These are phyloP conservation scores for Neurospora tetrasperma DNA, from an alignment of 495 filamentous ascomycete species.

Conservation along the genomic window DNA sequence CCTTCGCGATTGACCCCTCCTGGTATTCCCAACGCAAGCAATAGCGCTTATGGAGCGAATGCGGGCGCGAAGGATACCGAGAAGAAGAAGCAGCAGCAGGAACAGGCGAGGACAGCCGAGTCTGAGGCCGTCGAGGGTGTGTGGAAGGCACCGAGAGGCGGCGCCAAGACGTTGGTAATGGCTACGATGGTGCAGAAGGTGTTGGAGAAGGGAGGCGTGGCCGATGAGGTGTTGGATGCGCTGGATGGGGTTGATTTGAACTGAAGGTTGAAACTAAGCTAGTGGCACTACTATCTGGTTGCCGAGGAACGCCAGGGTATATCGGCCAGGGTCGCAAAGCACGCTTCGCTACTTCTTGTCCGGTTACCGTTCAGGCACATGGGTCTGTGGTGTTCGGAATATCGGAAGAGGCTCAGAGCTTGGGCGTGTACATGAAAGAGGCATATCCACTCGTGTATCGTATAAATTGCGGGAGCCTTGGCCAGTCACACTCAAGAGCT, in stretches of 20 bases:
- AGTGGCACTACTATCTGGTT: too few species aligned
- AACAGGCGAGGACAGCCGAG: conserved; percentile 36
- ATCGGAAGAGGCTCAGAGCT: not conserved
- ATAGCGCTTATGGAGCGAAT: conserved; percentile 47
- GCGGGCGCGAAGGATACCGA: conserved; percentile 17
- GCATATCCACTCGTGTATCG: not conserved
- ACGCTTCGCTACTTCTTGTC: not conserved
- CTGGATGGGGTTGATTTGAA: conserved; percentile 52
- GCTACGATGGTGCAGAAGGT: conserved; percentile 56
- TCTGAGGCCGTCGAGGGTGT: conserved; percentile 54
- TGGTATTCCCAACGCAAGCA: conserved; percentile 58
- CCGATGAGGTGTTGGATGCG: conserved; percentile 72
- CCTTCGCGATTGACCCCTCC: conserved; percentile 47
- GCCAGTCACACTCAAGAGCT: not conserved
- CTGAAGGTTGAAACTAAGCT: conserved; percentile 8
- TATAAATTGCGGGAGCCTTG: not conserved
- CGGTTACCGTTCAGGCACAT: not conserved
- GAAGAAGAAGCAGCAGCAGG: conserved; percentile 31
- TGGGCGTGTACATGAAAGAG: not conserved
- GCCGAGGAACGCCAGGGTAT: not conserved
- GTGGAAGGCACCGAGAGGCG: conserved; percentile 69
- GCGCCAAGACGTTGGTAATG: conserved; percentile 58
- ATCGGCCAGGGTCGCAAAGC: not conserved
- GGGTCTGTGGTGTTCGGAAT: not conserved
- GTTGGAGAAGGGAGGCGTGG: conserved; percentile 61